phyloP scores from a whole-genome alignment of 805 yeast species.

The Spathaspora hagerdaliae region DNA sequence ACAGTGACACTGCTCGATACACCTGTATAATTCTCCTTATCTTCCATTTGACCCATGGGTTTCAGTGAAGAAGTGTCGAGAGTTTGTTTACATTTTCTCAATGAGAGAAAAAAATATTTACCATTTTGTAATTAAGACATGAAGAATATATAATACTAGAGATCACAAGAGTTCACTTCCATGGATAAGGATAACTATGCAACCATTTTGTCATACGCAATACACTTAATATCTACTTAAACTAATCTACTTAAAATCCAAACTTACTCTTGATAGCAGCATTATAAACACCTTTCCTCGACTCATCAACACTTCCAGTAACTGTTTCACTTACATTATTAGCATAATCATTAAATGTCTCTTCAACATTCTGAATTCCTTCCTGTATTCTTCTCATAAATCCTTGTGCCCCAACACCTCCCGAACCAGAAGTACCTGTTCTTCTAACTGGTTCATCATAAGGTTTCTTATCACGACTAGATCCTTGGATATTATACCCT shows the following conservation, averaged over 20 bases:
- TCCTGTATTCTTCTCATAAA: slow-evolving; percentile 45
- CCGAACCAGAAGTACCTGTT: slow-evolving; percentile 25
- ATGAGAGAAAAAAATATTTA: too few species aligned
- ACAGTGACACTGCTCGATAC: neutral
- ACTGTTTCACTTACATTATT: slow-evolving; percentile 49
- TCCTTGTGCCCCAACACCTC: slow-evolving; percentile 40
- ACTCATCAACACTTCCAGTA: slow-evolving; percentile 47
- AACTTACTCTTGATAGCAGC: slow-evolving; percentile 51
- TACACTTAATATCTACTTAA: too few species aligned
- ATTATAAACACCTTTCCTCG: slow-evolving; percentile 47
- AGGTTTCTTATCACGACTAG: slow-evolving; percentile 12
- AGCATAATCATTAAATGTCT: slow-evolving; percentile 55
- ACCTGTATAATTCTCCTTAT: slow-evolving; percentile 6
- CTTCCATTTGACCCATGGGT: neutral
- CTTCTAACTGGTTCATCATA: slow-evolving; percentile 49
- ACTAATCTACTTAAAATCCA: slow-evolving; percentile 36
- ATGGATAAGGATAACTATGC: too few species aligned
- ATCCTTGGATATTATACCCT: slow-evolving; percentile 9
- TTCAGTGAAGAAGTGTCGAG: too few species aligned
- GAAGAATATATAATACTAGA: too few species aligned
- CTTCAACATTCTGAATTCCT: slow-evolving; percentile 52
- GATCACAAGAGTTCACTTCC: too few species aligned
- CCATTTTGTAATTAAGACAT: too few species aligned
- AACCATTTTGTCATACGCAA: too few species aligned
- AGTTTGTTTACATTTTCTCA: neutral